Evolutionary conservation across 331 rosid genomes (phyloP), one percentile per base, ranked within the genome.

Genomic region (Rosa hybrid): DNA sequence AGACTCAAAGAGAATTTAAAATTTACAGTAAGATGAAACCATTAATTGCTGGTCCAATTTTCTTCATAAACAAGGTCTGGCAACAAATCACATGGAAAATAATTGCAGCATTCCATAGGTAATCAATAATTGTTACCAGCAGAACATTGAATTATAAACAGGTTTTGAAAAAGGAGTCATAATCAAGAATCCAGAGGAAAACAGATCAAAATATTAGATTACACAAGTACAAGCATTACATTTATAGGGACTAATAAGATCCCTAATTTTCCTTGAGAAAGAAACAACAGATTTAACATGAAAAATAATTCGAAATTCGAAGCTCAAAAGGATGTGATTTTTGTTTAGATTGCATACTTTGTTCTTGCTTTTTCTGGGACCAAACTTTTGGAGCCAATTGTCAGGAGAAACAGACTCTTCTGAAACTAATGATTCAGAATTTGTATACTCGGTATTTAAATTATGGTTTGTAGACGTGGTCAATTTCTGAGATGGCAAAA

Each of bases 341-440:
- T 0, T 63, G 53, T 60, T 8, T 50, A 0, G 77, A 71, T 17
- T 46, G 59, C 80, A 23, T 77, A 77, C 80, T 49, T 60, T 63
- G 73, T 77, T 64, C 60, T 77, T 63, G 80, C 63, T 63, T 63
- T 63, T 54, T 30, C 63, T 67, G 74, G 65, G 74, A 57, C 80
- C 51, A 12, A 17, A 45, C 23, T 63, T 77, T 77, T 46, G 48
- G 38, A 48, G 74, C 80, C 65, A 56, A 74, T n/a, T 64, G 50
- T 65, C 60, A 65, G 64, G 56, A 45, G 63, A 53, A 34, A 23
- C 20, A 45, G 56, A 46, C 7, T 65, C 21, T 34, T 65, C 46
- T 34, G n/a, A 38, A 71, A 48, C 42, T 12, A 71, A 48, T 48
- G 20, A 25, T 71, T 49, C 13, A 46, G 75, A 23, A 71, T 45